phyloP scores from a whole-genome alignment of 2,329 filamentous ascomycete genomes.

The Ampelomyces quisqualis region DNA sequence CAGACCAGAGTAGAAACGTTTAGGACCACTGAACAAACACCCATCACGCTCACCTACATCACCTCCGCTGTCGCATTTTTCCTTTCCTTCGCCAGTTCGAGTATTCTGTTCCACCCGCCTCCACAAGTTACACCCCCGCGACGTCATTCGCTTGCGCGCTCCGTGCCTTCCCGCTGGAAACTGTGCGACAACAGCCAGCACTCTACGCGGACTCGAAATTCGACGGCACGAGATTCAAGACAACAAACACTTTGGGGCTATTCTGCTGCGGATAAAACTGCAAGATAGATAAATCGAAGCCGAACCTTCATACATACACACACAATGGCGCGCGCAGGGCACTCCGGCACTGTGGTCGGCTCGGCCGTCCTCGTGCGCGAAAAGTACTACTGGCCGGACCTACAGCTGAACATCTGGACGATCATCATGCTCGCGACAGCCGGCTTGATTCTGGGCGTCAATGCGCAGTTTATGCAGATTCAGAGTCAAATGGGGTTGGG shows the following conservation, averaged over 20 bases:
- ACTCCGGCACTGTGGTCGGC: conserved; percentile 38
- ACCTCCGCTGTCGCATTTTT: too few species aligned
- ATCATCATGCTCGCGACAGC: conserved; percentile 62
- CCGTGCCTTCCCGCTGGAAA: not conserved
- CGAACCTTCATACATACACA: not conserved
- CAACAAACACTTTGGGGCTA: too few species aligned
- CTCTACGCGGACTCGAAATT: not conserved
- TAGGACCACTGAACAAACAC: not conserved
- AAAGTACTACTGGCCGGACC: conserved; percentile 65
- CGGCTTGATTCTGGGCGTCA: conserved; percentile 60
- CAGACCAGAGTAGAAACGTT: not conserved
- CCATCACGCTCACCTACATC: not conserved
- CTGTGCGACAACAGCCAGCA: conserved; percentile 9
- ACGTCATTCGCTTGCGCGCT: conserved; percentile 22
- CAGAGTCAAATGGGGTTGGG: conserved; percentile 57
- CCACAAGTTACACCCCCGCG: not conserved
- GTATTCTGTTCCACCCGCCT: not conserved
- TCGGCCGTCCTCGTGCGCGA: conserved; percentile 49
- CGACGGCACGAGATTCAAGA: not conserved
- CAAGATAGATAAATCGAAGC: not conserved
- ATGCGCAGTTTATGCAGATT: conserved; percentile 60
- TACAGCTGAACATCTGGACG: conserved; percentile 65
- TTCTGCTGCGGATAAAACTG: too few species aligned
- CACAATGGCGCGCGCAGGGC: conserved; percentile 41
- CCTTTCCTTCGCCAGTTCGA: too few species aligned